Base-by-base conservation (phyloP, 805 yeast species). In the Nakazawaea sp. region DNA sequence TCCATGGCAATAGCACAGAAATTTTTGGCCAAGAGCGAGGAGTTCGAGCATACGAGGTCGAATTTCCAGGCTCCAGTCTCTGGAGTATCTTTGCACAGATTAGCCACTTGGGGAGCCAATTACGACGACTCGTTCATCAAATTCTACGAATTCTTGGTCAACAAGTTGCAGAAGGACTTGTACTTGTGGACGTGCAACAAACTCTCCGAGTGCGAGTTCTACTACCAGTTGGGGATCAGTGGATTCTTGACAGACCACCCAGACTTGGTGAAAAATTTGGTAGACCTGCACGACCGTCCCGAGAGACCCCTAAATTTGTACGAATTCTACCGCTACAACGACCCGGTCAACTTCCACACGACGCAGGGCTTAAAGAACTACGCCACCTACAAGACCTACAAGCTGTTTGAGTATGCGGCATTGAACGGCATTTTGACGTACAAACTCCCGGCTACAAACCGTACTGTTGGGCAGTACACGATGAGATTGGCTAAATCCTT, bases 1-100 rank as follows among this genome's bases (percentile, higher is more conserved):
- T 55, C 51, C 34, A 20, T 51, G 8, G 27, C 35, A 3, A 34
- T 40, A 3, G 50, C 55, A n/a, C 40, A 48, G n/a, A 30, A 33
- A 5, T 44, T 58, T n/a, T 43, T 53, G 11, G 25, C 41, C 1
- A 30, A 25, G n/a, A 33, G 38, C 4, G 4, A 8, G 11, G 23
- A 27, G n/a, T 21, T 20, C 16, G 42, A 39, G 27, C 15, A 10
- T 4, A 16, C 13, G 23, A 24, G 12, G 15, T 18, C 18, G 12
- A 17, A 38, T 18, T 38, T 38, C n/a, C 23, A 13, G 17, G 33
- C 30, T 7, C 25, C 24, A n/a, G 12, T 39, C 12, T n/a, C 15
- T 8, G 42, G 33, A 3, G 24, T 39, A 7, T 39, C 42, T 10
- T 27, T 39, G 11, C 17, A 26, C 9, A 38, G 31, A n/a, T 9